Evolutionary conservation across 345 rosid genomes (phyloP), one percentile per base, ranked within the genome.

Genomic region (Corchorus olitorius): DNA sequence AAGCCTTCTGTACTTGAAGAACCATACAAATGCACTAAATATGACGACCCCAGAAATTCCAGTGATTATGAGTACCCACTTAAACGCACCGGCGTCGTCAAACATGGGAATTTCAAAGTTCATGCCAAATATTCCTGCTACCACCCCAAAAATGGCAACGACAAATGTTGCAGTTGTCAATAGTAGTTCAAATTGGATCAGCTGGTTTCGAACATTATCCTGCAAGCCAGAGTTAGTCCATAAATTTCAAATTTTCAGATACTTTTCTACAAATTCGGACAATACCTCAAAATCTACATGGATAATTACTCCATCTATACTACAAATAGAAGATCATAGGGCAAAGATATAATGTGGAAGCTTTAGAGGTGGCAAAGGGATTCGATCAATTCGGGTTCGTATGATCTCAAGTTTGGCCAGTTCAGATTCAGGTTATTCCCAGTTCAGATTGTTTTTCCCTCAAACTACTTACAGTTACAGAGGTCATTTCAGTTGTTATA

Each of bases 71-170:
- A 95, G 94, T 4, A 93, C 99, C 99, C 99, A 93, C 64, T 88
- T 90, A 76, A 96, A 93, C 74, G 99, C 97, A 13, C 54, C 77
- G 14, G 91, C 77, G 65, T 91, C 81, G 14, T 90, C 89, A 78
- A 96, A 96, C 65, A 96, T 68, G 15, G 97, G 82, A 80, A 92
- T 81, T 13, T 65, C 41, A 69, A 96, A 96, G 76, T 94, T 94
- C 99, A 96, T 96, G 17, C 98, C 99, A 80, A 96, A 96, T 63
- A 96, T 81, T 78, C 99, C 98, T 4, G 99, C 97, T 54, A 96
- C 99, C 4, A 96, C 99, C 59, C 97, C 99, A 73, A 96, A 96
- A 50, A 96, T 92, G 49, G 99, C 97, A 20, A 91, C 99, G 34
- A 96, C 98, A 48, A 96, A 96, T 3, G 98, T 93, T 0, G 97